Percentiles rank a stretch among this genome's conserved stretches.
Conservation (phyloP, 176 grass and related monocot genomes). For the Chloris gayana region DNA sequence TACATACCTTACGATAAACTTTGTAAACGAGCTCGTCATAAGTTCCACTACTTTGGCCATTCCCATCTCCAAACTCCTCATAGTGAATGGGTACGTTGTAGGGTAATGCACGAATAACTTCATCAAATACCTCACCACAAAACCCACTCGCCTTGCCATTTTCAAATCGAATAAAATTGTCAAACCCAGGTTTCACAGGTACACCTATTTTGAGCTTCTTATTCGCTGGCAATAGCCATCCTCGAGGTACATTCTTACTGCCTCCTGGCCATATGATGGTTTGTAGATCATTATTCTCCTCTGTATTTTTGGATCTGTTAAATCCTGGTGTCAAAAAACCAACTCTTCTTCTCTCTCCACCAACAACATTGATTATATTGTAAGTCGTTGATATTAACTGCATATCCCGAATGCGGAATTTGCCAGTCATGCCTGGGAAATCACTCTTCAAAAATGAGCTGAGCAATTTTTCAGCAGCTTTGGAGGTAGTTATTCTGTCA, state of each 20-base stretch:
- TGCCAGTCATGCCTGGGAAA: constrained; percentile 49
- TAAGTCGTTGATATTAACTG: constrained; percentile 58
- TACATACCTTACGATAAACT: constrained; percentile 63
- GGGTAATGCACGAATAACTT: constrained; percentile 33
- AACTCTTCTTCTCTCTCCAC: constrained; percentile 25
- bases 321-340: constrained; percentile 41
- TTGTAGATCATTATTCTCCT: constrained; percentile 19
- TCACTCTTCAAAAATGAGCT: constrained; percentile 35
- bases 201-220: constrained; percentile 48
- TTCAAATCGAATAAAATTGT: constrained; percentile 37
- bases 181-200: constrained; percentile 62
- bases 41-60: constrained; percentile 51
- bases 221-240: constrained; percentile 68
- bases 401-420: constrained; percentile 54
- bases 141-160: constrained; percentile 28
- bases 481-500: constrained; percentile 46
- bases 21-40: constrained; percentile 74
- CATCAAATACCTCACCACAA: constrained; percentile 60
- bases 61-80: constrained; percentile 27
- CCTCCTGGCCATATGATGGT: constrained; percentile 59
- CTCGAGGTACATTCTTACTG: constrained; percentile 37
- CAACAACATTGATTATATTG: constrained; percentile 59
- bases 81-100: constrained; percentile 29
- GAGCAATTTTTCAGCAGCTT: constrained; percentile 38
- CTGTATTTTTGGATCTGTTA: constrained; percentile 25